Conservation (phyloP, 768 basidiomycete genomes). For the Leccinum fibrillosum region DNA sequence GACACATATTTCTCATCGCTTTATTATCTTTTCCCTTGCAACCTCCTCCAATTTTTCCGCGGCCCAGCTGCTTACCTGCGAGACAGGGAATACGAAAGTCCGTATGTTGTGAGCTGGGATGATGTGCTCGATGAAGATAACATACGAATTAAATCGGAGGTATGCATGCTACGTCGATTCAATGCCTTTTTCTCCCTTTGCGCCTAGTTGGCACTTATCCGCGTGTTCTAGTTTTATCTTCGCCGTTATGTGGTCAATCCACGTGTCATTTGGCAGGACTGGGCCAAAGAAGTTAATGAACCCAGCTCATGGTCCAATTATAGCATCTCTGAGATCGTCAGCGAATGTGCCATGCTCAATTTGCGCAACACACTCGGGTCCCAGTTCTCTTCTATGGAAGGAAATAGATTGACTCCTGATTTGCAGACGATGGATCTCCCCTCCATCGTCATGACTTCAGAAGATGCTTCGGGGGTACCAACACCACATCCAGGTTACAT, state of each 20-base stretch:
- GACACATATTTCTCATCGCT: conserved; percentile 71
- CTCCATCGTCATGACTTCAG: conserved; percentile 13
- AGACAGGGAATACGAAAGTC: conserved; percentile 46
- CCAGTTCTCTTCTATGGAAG: conserved; percentile 14
- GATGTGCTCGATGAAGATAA: conserved; percentile 63
- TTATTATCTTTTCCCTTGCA: conserved; percentile 91
- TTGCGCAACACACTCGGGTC: conserved; percentile 53
- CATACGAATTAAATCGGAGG: conserved; percentile 72
- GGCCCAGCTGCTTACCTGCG: conserved; percentile 63
- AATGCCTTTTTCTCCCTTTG: neutral
- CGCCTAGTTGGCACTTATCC: conserved; percentile 1
- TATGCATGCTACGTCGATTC: conserved; percentile 28
- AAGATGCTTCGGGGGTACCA: conserved; percentile 23
- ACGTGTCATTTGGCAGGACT: conserved; percentile 63
- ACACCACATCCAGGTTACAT: conserved; percentile 35
- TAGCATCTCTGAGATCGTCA: conserved; percentile 57
- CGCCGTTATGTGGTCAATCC: conserved; percentile 75
- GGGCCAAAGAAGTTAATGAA: conserved; percentile 58
- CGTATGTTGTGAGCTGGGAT: conserved; percentile 72
- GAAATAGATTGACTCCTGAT: conserved; percentile 1
- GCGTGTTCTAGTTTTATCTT: conserved; percentile 51
- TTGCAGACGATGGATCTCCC: conserved; percentile 1
- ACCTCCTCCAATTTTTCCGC: conserved; percentile 76
- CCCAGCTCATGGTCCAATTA: conserved; percentile 67
- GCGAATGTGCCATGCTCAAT: conserved; percentile 69